Conservation (phyloP, 2,329 filamentous ascomycete species). For the Trichoderma polysporum region DNA sequence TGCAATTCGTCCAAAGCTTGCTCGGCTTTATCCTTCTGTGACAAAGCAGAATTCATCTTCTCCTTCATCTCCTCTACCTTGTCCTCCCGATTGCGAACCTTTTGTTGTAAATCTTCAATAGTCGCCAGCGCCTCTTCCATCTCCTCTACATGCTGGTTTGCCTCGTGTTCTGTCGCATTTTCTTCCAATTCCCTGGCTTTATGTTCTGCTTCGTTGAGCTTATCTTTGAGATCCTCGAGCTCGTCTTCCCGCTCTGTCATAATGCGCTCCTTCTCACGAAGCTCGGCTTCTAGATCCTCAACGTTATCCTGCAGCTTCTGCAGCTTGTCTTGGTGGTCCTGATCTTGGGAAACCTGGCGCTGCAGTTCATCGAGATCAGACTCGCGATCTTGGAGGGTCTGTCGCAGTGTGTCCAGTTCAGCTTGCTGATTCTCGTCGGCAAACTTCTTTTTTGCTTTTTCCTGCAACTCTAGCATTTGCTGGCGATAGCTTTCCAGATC, state of each 20-base stretch:
- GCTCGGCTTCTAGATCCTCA: slow-evolving; percentile 70
- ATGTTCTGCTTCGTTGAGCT: slow-evolving; percentile 54
- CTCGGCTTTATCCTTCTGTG: slow-evolving; percentile 58
- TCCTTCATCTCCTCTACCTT: slow-evolving; percentile 56
- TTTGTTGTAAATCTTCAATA: slow-evolving; percentile 56
- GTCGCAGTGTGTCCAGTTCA: slow-evolving; percentile 59
- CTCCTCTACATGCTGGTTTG: slow-evolving; percentile 51
- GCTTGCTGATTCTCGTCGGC: slow-evolving; percentile 67
- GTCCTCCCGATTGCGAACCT: slow-evolving; percentile 53
- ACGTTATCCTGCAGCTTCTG: slow-evolving; percentile 72
- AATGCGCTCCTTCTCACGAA: slow-evolving; percentile 72
- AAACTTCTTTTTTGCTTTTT: slow-evolving; percentile 75
- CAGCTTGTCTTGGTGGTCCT: slow-evolving; percentile 57
- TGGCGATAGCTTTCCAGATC: slow-evolving; percentile 81
- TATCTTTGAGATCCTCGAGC: slow-evolving; percentile 63
- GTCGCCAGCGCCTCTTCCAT: slow-evolving; percentile 57
- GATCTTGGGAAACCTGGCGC: slow-evolving; percentile 56
- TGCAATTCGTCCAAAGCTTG: slow-evolving; percentile 65
- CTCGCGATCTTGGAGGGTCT: slow-evolving; percentile 57
- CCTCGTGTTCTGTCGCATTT: slow-evolving; percentile 55
- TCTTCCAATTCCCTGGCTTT: slow-evolving; percentile 57
- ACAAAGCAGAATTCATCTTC: slow-evolving; percentile 52
- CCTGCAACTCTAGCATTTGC: slow-evolving; percentile 79
- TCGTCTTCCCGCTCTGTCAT: slow-evolving; percentile 76
- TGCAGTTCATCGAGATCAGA: slow-evolving; percentile 61